Evolutionary conservation across 1,139 yeast genomes (phyloP).

Genomic region (Blastobotrys petasosporus): DNA sequence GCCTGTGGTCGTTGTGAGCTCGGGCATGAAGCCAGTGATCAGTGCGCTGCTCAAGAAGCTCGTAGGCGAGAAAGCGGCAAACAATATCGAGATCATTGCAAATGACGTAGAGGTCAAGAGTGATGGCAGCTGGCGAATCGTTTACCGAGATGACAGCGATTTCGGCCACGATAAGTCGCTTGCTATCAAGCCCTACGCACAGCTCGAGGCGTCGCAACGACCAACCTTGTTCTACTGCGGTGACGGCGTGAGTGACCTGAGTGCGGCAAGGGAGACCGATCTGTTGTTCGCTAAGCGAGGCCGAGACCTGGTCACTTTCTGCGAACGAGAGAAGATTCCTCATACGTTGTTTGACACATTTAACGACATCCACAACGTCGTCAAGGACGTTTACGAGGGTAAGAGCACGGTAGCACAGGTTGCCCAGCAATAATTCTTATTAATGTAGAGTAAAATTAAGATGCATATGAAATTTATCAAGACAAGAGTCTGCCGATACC

Average conservation of each 20-base stretch:
- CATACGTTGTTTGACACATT: slow-evolving; percentile 77
- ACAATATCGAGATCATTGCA: slow-evolving; percentile 71
- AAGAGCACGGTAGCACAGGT: slow-evolving; percentile 36
- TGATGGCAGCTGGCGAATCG: slow-evolving; percentile 70
- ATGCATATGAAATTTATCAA: neutral
- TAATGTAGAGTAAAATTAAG: neutral
- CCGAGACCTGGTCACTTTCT: slow-evolving; percentile 78
- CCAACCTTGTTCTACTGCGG: slow-evolving; percentile 86
- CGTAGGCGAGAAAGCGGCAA: slow-evolving; percentile 70
- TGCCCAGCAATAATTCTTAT: slow-evolving; percentile 1
- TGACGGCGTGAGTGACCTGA: slow-evolving; percentile 92
- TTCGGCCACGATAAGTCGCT: slow-evolving; percentile 94
- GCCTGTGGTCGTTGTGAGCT: slow-evolving; percentile 69
- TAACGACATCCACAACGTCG: slow-evolving; percentile 58
- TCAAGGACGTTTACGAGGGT: slow-evolving; percentile 44
- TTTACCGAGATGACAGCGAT: slow-evolving; percentile 74
- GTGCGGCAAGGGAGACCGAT: slow-evolving; percentile 94
- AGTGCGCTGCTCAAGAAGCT: slow-evolving; percentile 65
- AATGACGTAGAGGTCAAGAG: slow-evolving; percentile 62
- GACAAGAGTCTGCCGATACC: slow-evolving; percentile 25
- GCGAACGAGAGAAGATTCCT: slow-evolving; percentile 74
- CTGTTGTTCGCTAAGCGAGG: slow-evolving; percentile 90
- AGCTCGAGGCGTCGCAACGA: slow-evolving; percentile 35
- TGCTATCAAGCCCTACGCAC: slow-evolving; percentile 62
- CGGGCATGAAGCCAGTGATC: slow-evolving; percentile 92